Evolutionary conservation across 495 filamentous ascomycete species (phyloP), one percentile per base, ranked within the genome.

Genomic region (Aspergillus ellipticus): DNA sequence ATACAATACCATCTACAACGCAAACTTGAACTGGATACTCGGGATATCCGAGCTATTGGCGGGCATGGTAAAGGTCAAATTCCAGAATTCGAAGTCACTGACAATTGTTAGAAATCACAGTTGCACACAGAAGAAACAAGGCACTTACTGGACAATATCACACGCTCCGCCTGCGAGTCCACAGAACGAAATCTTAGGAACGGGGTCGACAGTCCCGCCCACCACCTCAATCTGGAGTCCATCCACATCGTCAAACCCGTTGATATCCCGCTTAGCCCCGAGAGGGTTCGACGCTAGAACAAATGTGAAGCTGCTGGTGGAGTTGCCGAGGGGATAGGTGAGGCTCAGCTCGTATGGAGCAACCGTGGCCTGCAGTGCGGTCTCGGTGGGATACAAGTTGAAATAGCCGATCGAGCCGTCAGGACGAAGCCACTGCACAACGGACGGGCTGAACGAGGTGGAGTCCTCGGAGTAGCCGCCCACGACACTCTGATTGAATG

Each of bases 391-490:
- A 60, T 65, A 55, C 47, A 71, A 26, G 46, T 50, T 45, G 58
- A 63, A 56, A 67, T 67, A 48, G 55, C 61, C 73, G 24, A 56
- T 26, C 1, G 54, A 56, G 26, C 15, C 26, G 54, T 56, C 54
- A 4, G 54, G 19, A 1, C 54, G 54, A 2, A 46, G 21, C 54
- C 74, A 75, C 54, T 75, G 74, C 4, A 74, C 66, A 13, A 77
- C 65, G 0, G 71, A 62, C 4, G 74, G 71, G 29, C 62, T 74
- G 51, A 74, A 77, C 0, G 70, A 37, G 51, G 61, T 13, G 58
- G 62, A 43, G 66, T 71, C 51, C 60, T 64, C 16, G 61, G 64
- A 47, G 66, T 65, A 56, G 0, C 74, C 74, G 7, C 74, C 74
- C 7, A 74, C 59, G 35, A 68, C 66, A 19, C 54, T 62, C 58